A percentile compares a stretch with the other conserved stretches of the same genome.
Conservation (phyloP, 129 eudicot species). For the Escallonia herrerae region DNA sequence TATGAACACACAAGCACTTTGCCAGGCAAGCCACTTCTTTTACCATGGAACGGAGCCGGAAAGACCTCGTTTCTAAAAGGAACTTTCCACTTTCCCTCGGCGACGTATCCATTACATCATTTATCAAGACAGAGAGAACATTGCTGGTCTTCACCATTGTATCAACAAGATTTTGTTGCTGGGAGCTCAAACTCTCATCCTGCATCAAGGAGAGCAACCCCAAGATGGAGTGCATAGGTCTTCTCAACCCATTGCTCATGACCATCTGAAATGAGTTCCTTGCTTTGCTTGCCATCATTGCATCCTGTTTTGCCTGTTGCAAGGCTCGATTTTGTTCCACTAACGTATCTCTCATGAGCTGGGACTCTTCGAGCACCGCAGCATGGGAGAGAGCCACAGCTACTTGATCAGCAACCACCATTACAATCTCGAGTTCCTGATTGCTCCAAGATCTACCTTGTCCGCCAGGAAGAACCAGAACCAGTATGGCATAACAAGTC, state of each 20-base stretch:
- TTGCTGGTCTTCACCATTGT: slow-evolving; percentile 56
- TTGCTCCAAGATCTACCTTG: slow-evolving; percentile 41
- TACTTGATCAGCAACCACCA: slow-evolving; percentile 74
- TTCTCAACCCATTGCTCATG: slow-evolving; percentile 61
- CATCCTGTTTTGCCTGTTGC: slow-evolving; percentile 59
- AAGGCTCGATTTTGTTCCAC: slow-evolving; percentile 64
- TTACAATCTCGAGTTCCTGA: slow-evolving; percentile 59
- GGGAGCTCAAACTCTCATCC: slow-evolving; percentile 32
- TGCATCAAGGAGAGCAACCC: slow-evolving; percentile 63
- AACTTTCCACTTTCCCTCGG: slow-evolving; percentile 41
- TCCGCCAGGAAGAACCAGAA: slow-evolving; percentile 57
- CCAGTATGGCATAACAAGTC: slow-evolving; percentile 62
- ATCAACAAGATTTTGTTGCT: slow-evolving; percentile 41
- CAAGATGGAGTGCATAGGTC: slow-evolving; percentile 69
- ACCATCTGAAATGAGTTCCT: slow-evolving; percentile 54
- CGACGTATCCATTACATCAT: slow-evolving; percentile 64
- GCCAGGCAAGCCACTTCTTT: slow-evolving; percentile 69
- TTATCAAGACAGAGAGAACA: slow-evolving; percentile 49
- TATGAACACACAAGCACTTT: slow-evolving; percentile 49
- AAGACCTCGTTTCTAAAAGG: slow-evolving; percentile 46
- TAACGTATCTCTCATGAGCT: slow-evolving; percentile 58
- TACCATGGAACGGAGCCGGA: slow-evolving; percentile 47
- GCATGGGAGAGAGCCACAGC: slow-evolving; percentile 87
- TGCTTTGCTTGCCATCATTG: slow-evolving; percentile 67
- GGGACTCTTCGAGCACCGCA: slow-evolving; percentile 71